Base-by-base conservation (phyloP, 345 rosid species). In the Brassica rapa region DNA sequence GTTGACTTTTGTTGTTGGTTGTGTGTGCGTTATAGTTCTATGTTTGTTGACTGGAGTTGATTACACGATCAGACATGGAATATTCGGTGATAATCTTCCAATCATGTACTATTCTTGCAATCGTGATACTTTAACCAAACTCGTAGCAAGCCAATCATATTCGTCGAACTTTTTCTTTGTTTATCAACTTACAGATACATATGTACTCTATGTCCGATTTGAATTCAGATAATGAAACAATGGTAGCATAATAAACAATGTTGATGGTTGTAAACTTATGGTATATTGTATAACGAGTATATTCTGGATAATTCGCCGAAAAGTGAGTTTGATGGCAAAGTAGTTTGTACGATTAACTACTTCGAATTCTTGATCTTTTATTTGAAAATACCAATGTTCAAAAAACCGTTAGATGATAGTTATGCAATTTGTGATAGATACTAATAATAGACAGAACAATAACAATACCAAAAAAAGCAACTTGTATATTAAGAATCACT, bases 1-100 rank as follows among this genome's bases (percentile, higher is more conserved):
- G 51, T 75, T 80, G 76, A 74, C 76, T 70, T 74, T 68, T 63
- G n/a, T 62, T 68, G 10, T 62, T 72, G 9, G 25, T 67, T 67
- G 57, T 21, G 55, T 41, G n/a, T 46, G 23, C 63, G 70, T 70
- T 64, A 27, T 27, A 12, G 55, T 30, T 15, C 66, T 43, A 1
- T 61, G 6, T 61, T 3, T 64, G 51, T 72, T 80, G 75, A 68
- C 71, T 62, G 61, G 5, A 33, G 49, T 62, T 67, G 2, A 60
- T 24, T 62, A 51, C 57, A 21, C n/a, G 65, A 73, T 57, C 33
- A 66, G 56, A 72, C 73, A 72, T 51, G 63, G 74, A 73, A 79
- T 79, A 72, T 78, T 62, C 73, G 71, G 69, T 49, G 61, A 12
- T 77, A 49, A 76, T 62, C 43, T 49, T 6, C 64, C 10, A 63